Evolutionary conservation across 192 early-diverging fungal genomes (phyloP).

Genomic region (Pilobolus umbonatus): DNA sequence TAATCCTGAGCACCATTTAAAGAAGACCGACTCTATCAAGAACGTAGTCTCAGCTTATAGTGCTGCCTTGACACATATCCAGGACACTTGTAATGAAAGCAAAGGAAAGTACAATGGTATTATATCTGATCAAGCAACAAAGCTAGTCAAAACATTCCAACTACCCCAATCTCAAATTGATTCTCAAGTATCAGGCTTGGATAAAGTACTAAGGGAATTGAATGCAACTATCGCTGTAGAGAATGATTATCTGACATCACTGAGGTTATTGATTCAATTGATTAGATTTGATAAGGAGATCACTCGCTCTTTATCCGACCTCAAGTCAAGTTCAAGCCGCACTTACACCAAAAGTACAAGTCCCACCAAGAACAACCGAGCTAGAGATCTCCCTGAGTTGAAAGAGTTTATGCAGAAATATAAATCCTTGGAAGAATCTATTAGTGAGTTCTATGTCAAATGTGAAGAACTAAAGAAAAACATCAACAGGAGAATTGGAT

Average conservation of each 20-base stretch:
- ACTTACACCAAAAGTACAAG: neutral
- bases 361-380: neutral
- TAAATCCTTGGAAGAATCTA: slow-evolving; percentile 3
- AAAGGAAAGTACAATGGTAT: slow-evolving; percentile 13
- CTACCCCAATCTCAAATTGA: neutral
- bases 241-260: slow-evolving; percentile 15
- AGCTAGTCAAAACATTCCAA: slow-evolving; percentile 9
- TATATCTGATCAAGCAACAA: slow-evolving; percentile 3
- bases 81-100: slow-evolving; percentile 14
- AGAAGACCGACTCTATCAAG: slow-evolving; percentile 19
- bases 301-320: neutral
- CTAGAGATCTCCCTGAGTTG: slow-evolving; percentile 10
- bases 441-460: neutral
- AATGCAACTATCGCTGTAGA: slow-evolving; percentile 9
- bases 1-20: slow-evolving; percentile 16
- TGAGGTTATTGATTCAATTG: slow-evolving; percentile 2
- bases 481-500: slow-evolving; percentile 13
- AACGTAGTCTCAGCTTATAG: slow-evolving; percentile 14
- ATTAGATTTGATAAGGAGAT: slow-evolving; percentile 10
- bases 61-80: slow-evolving; percentile 4
- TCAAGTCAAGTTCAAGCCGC: neutral
- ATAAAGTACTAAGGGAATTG: slow-evolving; percentile 12
- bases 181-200: neutral
- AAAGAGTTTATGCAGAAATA: slow-evolving; percentile 12
- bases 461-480: slow-evolving; percentile 15